phyloP scores from a whole-genome alignment of 768 basidiomycete species.

The Lentinula raphanica region DNA sequence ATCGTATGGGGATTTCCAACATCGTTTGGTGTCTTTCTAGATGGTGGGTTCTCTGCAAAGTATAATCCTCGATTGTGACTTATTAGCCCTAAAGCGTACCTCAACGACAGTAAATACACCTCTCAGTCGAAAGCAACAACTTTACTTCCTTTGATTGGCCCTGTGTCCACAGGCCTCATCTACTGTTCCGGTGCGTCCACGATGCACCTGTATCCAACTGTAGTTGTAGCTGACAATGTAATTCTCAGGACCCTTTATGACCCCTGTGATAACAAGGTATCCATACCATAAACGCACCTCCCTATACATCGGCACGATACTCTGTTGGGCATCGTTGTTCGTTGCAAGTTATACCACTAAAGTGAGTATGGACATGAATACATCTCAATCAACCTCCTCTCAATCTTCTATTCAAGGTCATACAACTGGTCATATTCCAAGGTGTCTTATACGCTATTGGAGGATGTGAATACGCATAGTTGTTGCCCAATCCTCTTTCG shows the following conservation, averaged over 20 bases:
- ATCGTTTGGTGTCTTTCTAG: constrained; percentile 24
- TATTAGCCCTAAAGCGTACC: constrained; percentile 14
- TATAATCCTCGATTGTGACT: no score
- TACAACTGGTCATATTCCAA: constrained; percentile 20
- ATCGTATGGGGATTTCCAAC: constrained; percentile 26
- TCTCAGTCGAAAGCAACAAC: constrained; percentile 17
- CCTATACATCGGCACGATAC: constrained; percentile 18
- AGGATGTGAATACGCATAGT: constrained; percentile 11
- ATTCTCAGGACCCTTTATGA: constrained; percentile 17
- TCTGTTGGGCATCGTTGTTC: constrained; percentile 21
- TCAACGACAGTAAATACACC: constrained; percentile 16
- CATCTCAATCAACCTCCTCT: neutral
- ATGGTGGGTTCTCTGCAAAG: constrained; percentile 10
- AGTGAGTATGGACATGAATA: constrained; percentile 7
- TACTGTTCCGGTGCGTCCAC: constrained; percentile 22
- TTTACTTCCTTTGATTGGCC: constrained; percentile 25
- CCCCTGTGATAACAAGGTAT: constrained; percentile 18
- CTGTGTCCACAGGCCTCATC: constrained; percentile 23
- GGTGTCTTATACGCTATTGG: constrained; percentile 27
- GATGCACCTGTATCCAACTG: neutral
- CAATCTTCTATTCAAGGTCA: constrained; percentile 15
- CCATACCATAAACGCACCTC: constrained; percentile 17
- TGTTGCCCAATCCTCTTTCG: neutral
- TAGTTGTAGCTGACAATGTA: neutral
- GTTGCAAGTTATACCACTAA: constrained; percentile 21